Conservation (phyloP, 2,329 filamentous ascomycete genomes). For the Exutisphaerella laricina region DNA sequence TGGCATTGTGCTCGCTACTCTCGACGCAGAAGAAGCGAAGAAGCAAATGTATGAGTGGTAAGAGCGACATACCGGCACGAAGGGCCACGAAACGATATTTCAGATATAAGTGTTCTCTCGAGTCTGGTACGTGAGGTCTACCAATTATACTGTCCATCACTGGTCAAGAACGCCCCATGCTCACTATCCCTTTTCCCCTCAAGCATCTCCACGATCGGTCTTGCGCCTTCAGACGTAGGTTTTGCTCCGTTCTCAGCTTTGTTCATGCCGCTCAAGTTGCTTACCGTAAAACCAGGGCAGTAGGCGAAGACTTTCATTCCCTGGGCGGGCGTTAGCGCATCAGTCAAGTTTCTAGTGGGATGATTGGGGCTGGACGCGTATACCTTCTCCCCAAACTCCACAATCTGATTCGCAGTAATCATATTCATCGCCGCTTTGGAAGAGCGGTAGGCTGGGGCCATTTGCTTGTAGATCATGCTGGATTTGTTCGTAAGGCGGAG, state of each 20-base stretch:
- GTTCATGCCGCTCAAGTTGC: slow-evolving; percentile 33
- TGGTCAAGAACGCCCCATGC: slow-evolving; percentile 12
- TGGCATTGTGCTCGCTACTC: slow-evolving; percentile 39
- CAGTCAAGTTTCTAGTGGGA: background rate
- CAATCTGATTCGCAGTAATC: slow-evolving; percentile 29
- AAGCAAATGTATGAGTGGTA: background rate
- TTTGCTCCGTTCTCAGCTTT: slow-evolving; percentile 35
- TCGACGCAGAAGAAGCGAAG: slow-evolving; percentile 32
- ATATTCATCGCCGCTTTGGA: slow-evolving; percentile 40
- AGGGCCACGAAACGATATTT: too few species aligned
- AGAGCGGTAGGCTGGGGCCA: slow-evolving; percentile 30
- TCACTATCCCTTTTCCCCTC: slow-evolving; percentile 35
- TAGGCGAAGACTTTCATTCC: slow-evolving; percentile 38
- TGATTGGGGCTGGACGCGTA: background rate
- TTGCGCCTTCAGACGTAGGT: slow-evolving; percentile 31
- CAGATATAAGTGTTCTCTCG: background rate
- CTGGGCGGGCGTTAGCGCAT: background rate
- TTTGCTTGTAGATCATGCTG: slow-evolving; percentile 27
- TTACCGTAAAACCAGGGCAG: slow-evolving; percentile 37
- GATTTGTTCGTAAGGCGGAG: slow-evolving; percentile 27
- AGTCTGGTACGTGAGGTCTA: background rate
- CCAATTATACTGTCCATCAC: slow-evolving; percentile 13
- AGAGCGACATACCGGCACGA: too few species aligned
- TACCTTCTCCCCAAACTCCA: slow-evolving; percentile 19
- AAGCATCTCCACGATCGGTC: slow-evolving; percentile 35